Conservation (phyloP, 305 asterid species). For the Vinca major region DNA sequence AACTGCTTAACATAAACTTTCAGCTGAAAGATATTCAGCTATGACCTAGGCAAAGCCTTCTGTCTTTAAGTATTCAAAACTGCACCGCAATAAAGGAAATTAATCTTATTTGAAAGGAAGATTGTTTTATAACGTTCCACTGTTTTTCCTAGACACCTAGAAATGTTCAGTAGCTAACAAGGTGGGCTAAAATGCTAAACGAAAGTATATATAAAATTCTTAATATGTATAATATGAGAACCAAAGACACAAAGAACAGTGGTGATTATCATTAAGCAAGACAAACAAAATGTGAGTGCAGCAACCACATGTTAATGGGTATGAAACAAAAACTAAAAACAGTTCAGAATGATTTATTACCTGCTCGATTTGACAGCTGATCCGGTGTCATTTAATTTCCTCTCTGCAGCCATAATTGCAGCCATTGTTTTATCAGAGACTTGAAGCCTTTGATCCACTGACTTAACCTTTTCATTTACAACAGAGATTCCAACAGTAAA, state of each 20-base stretch:
- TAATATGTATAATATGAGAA: not conserved
- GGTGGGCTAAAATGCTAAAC: not conserved
- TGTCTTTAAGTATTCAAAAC: not conserved
- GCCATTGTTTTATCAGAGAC: slow-evolving; percentile 96
- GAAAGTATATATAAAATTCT: not conserved
- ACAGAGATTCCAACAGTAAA: slow-evolving; percentile 74
- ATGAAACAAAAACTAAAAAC: not conserved
- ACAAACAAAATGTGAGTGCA: not conserved
- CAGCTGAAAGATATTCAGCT: not conserved
- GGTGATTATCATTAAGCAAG: not conserved
- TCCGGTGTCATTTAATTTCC: slow-evolving; percentile 85
- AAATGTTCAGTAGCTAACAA: not conserved
- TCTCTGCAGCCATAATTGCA: slow-evolving; percentile 87
- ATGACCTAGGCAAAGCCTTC: not conserved
- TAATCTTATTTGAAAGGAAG: not conserved
- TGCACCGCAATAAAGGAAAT: not conserved
- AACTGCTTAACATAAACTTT: not conserved
- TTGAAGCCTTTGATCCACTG: slow-evolving; percentile 88
- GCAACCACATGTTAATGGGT: not conserved
- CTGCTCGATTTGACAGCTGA: slow-evolving; percentile 98
- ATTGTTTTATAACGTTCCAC: not conserved
- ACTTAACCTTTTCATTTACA: slow-evolving; percentile 88
- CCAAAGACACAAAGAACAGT: not conserved
- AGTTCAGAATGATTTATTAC: slow-evolving; percentile 25
- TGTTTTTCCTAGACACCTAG: not conserved